Conservation (phyloP, 2,329 filamentous ascomycete genomes). For the Pseudocercospora musae region DNA sequence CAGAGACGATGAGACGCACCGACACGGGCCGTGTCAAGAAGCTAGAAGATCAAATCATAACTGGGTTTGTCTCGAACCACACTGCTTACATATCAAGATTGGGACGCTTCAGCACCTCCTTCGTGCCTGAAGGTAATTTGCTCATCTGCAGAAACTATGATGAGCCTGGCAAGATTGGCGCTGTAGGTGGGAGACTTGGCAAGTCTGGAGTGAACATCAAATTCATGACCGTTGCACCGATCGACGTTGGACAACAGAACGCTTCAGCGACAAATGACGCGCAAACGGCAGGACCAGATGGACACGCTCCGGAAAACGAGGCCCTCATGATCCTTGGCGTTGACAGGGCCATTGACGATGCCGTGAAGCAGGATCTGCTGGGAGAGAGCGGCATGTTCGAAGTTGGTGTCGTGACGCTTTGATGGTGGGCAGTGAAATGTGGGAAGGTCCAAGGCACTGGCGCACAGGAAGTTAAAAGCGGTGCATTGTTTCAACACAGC, state of each 20-base stretch:
- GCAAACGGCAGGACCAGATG: constrained; percentile 29
- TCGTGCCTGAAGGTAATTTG: constrained; percentile 68
- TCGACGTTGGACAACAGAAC: constrained; percentile 39
- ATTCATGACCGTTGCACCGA: constrained; percentile 70
- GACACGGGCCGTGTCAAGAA: constrained; percentile 21
- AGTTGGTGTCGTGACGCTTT: constrained; percentile 51
- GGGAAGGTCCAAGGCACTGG: not conserved
- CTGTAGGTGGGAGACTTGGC: constrained; percentile 69
- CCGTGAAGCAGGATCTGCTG: constrained; percentile 51
- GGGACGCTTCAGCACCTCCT: constrained; percentile 69
- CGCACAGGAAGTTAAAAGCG: not conserved
- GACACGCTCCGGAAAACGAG: constrained; percentile 51
- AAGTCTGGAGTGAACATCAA: constrained; percentile 71
- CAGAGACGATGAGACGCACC: constrained; percentile 3
- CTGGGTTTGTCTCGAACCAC: constrained; percentile 65
- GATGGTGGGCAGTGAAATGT: constrained; percentile 7
- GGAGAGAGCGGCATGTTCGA: constrained; percentile 52
- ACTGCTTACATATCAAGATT: constrained; percentile 68
- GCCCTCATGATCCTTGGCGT: constrained; percentile 80
- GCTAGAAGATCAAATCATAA: constrained; percentile 53
- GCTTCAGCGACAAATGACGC: constrained; percentile 6
- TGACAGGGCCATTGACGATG: constrained; percentile 60
- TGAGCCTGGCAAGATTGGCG: constrained; percentile 76
- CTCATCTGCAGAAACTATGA: constrained; percentile 82
- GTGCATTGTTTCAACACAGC: constrained; percentile 7